Conservation (phyloP, 306 rosid species). For the Vigna angularis region DNA sequence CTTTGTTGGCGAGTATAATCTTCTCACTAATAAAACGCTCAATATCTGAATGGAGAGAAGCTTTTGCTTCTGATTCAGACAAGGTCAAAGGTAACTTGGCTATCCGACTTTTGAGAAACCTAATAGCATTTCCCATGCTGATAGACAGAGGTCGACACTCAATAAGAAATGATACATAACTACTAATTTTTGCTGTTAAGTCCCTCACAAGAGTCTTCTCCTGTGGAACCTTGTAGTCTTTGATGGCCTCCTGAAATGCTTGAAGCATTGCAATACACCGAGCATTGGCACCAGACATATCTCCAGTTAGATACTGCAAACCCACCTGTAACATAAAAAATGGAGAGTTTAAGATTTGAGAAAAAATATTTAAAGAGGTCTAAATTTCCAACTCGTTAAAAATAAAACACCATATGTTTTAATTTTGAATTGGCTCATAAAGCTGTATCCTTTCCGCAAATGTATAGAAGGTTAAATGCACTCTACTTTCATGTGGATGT, state of each 20-base stretch:
- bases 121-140: slow-evolving; percentile 75
- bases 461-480: slow-evolving; percentile 19
- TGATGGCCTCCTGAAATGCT: slow-evolving; percentile 69
- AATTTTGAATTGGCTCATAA: slow-evolving; percentile 7
- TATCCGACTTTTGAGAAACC: slow-evolving; percentile 64
- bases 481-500: slow-evolving; percentile 15
- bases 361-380: slow-evolving; percentile 15
- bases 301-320: slow-evolving; percentile 57
- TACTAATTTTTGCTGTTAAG: slow-evolving; percentile 59
- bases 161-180: slow-evolving; percentile 66
- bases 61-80: slow-evolving; percentile 65
- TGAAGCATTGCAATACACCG: slow-evolving; percentile 70
- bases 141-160: slow-evolving; percentile 70
- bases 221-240: slow-evolving; percentile 59
- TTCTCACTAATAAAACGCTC: slow-evolving; percentile 66
- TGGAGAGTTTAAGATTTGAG: slow-evolving; percentile 37
- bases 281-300: slow-evolving; percentile 64
- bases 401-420: background rate
- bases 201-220: slow-evolving; percentile 62
- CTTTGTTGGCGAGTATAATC: slow-evolving; percentile 65
- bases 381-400: slow-evolving; percentile 2
- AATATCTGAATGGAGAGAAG: slow-evolving; percentile 55
- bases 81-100: slow-evolving; percentile 60
- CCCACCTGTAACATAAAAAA: slow-evolving; percentile 53
- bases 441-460: background rate